phyloP scores from a whole-genome alignment of 2,329 filamentous ascomycete genomes.

The Fusarium sp. region DNA sequence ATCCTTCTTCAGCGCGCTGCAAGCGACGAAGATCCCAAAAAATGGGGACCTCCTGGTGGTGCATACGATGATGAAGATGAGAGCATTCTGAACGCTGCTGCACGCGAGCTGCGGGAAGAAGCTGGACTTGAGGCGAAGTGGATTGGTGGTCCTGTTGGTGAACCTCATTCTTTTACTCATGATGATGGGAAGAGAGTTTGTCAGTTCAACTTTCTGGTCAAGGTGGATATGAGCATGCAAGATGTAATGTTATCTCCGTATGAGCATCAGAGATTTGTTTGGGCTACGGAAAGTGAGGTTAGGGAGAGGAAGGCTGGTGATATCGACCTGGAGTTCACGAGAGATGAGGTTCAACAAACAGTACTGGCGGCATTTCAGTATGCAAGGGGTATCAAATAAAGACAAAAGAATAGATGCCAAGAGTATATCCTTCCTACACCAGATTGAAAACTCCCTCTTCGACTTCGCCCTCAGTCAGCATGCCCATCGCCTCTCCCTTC shows the following conservation, averaged over 20 bases:
- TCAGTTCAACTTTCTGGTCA: neutral
- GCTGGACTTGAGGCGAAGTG: neutral
- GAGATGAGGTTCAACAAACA: neutral
- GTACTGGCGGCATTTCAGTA: neutral
- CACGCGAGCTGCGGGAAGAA: neutral
- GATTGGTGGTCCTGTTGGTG: neutral
- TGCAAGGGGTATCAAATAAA: neutral
- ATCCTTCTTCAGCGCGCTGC: neutral
- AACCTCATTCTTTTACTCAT: neutral
- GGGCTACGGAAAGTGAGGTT: neutral
- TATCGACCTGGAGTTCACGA: neutral
- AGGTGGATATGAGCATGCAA: neutral
- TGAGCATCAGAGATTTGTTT: neutral
- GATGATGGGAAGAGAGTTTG: neutral
- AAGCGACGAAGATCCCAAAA: neutral
- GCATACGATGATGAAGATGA: neutral
- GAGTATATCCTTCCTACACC: too few species aligned
- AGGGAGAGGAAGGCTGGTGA: neutral
- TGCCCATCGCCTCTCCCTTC: too few species aligned
- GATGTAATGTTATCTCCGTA: neutral
- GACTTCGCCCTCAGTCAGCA: too few species aligned
- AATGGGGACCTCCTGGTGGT: neutral
- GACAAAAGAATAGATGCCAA: too few species aligned
- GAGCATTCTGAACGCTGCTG: neutral
- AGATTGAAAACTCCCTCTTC: neutral